These are phyloP conservation scores for Mycena alexandri DNA, from an alignment of 768 basidiomycete genomes.

Conservation along the genomic window DNA sequence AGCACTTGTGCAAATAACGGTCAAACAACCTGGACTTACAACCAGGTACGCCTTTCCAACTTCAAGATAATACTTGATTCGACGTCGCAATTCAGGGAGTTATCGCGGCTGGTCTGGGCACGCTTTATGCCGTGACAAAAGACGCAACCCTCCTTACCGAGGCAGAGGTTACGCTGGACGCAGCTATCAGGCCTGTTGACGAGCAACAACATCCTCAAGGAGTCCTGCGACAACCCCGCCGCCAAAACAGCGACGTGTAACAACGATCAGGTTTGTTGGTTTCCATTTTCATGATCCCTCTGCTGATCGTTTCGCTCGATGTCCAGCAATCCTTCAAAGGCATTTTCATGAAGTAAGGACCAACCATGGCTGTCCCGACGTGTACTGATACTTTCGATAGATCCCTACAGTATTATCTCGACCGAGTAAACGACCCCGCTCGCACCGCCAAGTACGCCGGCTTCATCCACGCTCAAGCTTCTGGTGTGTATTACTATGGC, in stretches of 20 bases:
- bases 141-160: conserved; percentile 55
- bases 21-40: conserved; percentile 72
- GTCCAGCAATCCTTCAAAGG: conserved; percentile 62
- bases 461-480: conserved; percentile 56
- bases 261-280: conserved; percentile 55
- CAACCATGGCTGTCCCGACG: not conserved
- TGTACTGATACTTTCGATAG: not conserved
- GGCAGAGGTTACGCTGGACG: conserved; percentile 66
- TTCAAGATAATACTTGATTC: too few species aligned
- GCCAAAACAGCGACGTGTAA: conserved; percentile 62
- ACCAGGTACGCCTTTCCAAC: conserved; percentile 54
- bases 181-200: conserved; percentile 59
- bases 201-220: conserved; percentile 56
- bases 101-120: conserved; percentile 65
- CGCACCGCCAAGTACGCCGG: conserved; percentile 57
- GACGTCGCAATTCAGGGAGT: conserved; percentile 56
- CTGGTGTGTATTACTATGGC: conserved; percentile 59
- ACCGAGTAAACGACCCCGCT: conserved; percentile 56
- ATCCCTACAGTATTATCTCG: conserved; percentile 64
- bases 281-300: not conserved
- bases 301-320: not conserved
- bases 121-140: conserved; percentile 56
- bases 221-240: conserved; percentile 63
- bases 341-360: conserved; percentile 58
- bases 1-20: conserved; percentile 58